Evolutionary conservation across 495 filamentous ascomycete species (phyloP).

Genomic region (Penicillium odoratum): DNA sequence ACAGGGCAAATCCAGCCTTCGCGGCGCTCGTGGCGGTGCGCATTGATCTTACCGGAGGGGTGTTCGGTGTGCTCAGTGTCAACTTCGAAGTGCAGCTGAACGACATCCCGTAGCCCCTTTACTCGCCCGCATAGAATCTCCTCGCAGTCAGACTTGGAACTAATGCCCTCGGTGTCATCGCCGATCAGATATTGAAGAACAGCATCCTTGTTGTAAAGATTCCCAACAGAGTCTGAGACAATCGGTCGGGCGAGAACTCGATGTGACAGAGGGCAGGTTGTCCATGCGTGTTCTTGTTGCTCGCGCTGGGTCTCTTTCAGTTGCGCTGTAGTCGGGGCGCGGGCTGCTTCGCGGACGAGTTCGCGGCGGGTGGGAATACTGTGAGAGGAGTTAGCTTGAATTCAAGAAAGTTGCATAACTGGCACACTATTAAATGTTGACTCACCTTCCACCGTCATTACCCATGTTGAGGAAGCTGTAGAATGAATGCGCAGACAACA

Average conservation of each 20-base stretch:
- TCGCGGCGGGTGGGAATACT: conserved; percentile 94
- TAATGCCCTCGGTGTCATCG: conserved; percentile 54
- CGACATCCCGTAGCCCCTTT: conserved; percentile 80
- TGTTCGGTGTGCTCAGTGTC: conserved; percentile 41
- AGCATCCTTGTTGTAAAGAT: conserved; percentile 93
- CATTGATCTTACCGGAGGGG: conserved; percentile 26
- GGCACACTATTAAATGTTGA: not conserved
- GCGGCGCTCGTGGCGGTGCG: conserved; percentile 41
- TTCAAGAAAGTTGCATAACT: not conserved
- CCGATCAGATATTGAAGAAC: conserved; percentile 77
- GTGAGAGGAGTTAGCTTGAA: not conserved
- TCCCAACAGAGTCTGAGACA: conserved; percentile 82
- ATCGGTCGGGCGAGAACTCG: conserved; percentile 68
- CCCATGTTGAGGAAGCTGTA: conserved; percentile 62
- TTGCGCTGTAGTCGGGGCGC: conserved; percentile 78
- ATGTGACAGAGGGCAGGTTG: conserved; percentile 79
- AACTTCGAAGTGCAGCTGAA: conserved; percentile 80
- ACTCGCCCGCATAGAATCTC: conserved; percentile 69
- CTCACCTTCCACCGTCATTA: conserved; percentile 84
- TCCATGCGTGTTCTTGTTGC: conserved; percentile 82
- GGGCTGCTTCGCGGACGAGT: conserved; percentile 86
- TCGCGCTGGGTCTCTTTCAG: conserved; percentile 85
- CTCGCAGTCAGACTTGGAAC: conserved; percentile 59
- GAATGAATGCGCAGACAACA: conserved; percentile 4
- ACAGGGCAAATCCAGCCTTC: conserved; percentile 80